Evolutionary conservation across 371 early-diverging fungal genomes (phyloP).

Genomic region (Sporodiniella umbellata): DNA sequence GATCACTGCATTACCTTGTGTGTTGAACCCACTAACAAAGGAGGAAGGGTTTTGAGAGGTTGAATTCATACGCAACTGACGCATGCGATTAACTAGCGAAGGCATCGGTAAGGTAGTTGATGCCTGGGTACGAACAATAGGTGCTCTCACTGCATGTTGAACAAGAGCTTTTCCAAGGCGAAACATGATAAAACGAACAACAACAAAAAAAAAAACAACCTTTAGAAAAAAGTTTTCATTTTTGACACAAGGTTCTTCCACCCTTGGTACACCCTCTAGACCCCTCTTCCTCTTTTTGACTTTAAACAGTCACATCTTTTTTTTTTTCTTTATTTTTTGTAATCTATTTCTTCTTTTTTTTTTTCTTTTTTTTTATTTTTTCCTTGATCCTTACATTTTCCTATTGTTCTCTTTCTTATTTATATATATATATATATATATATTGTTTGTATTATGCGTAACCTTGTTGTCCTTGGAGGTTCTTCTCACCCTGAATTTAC

Average conservation of each 20-base stretch:
- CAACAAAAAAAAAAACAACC: constrained; percentile 1
- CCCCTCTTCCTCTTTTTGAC: not conserved
- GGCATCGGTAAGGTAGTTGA: not conserved
- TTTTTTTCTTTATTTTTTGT: not conserved
- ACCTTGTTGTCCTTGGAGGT: constrained; percentile 54
- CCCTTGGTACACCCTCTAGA: not conserved
- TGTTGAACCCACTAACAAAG: constrained; percentile 41
- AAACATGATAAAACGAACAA: constrained; percentile 8
- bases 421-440: no score
- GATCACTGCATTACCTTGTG: constrained; percentile 33
- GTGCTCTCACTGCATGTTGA: constrained; percentile 13
- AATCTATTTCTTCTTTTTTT: no score
- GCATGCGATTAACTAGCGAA: constrained; percentile 11
- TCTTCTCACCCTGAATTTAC: constrained; percentile 85
- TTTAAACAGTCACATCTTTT: not conserved
- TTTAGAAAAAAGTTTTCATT: no score
- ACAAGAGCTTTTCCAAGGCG: constrained; percentile 18
- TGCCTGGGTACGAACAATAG: constrained; percentile 6
- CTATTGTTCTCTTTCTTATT: not conserved
- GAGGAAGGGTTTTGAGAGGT: constrained; percentile 2
- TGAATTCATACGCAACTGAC: constrained; percentile 16
- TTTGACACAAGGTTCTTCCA: not conserved
- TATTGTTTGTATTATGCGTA: constrained; percentile 32
- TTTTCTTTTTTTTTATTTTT: no score
- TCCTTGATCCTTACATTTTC: not conserved